These are phyloP conservation scores for Bipolaris bicolor DNA, from an alignment of 2,329 filamentous ascomycete genomes.

Conservation along the genomic window DNA sequence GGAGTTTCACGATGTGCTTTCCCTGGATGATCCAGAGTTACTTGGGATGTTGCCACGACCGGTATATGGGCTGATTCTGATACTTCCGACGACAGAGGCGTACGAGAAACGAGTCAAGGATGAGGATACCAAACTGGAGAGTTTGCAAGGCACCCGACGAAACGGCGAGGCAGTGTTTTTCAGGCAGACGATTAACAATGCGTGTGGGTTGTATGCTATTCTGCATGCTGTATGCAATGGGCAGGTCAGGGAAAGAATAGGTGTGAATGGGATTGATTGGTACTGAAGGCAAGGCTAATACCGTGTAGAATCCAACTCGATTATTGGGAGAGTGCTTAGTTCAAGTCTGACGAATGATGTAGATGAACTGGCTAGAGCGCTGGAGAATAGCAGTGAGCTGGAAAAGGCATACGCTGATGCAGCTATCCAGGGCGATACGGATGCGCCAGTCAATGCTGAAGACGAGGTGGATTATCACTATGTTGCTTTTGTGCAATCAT, in stretches of 20 bases:
- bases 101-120: slow-evolving; percentile 76
- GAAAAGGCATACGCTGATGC: slow-evolving; percentile 36
- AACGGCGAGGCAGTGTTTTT: slow-evolving; percentile 84
- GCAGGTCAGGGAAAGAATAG: slow-evolving; percentile 66
- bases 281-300: not conserved
- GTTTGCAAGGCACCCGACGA: slow-evolving; percentile 68
- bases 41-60: slow-evolving; percentile 85
- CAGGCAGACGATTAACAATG: slow-evolving; percentile 91
- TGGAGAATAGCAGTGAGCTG: slow-evolving; percentile 32
- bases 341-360: slow-evolving; percentile 13
- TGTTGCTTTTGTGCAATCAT: slow-evolving; percentile 41
- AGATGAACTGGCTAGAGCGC: slow-evolving; percentile 22
- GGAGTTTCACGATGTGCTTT: slow-evolving; percentile 86
- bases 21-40: slow-evolving; percentile 79
- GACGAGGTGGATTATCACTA: slow-evolving; percentile 47
- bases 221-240: slow-evolving; percentile 85
- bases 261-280: slow-evolving; percentile 40
- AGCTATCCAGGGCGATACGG: slow-evolving; percentile 35
- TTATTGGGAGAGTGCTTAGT: slow-evolving; percentile 21
- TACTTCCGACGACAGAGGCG: slow-evolving; percentile 80
- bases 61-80: slow-evolving; percentile 83
- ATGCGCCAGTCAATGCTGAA: slow-evolving; percentile 34
- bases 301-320: slow-evolving; percentile 16
- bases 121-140: slow-evolving; percentile 67
- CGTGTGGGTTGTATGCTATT: slow-evolving; percentile 88